Evolutionary conservation across 257 asterid species (phyloP).

Genomic region (Primulina tabacum): DNA sequence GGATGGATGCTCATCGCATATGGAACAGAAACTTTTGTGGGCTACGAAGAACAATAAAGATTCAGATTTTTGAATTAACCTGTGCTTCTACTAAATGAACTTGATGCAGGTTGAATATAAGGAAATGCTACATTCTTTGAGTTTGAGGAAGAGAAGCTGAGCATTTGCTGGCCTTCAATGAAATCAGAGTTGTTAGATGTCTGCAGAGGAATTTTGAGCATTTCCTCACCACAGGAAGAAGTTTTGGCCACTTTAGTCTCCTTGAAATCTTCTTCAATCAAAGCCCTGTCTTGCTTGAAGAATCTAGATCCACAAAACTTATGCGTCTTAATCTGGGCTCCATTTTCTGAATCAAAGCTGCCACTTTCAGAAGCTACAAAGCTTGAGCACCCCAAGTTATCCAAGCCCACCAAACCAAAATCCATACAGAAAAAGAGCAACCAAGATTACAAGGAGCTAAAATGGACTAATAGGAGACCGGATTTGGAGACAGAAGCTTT

Average conservation of each 20-base stretch:
- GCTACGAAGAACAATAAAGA: background rate
- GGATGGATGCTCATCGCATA: background rate
- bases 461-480: constrained; percentile 35
- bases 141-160: constrained; percentile 73
- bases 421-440: constrained; percentile 44
- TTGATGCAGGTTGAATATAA: constrained; percentile 42
- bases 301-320: constrained; percentile 62
- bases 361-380: constrained; percentile 27
- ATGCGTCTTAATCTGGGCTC: constrained; percentile 28
- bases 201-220: constrained; percentile 36
- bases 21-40: background rate
- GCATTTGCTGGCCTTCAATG: constrained; percentile 73
- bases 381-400: constrained; percentile 37
- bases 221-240: constrained; percentile 32
- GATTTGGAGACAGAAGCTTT: constrained; percentile 32
- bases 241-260: constrained; percentile 50
- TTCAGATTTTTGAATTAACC: constrained; percentile 24
- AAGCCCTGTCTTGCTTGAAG: constrained; percentile 50
- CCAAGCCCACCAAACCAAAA: constrained; percentile 64
- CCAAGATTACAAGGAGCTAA: constrained; percentile 27
- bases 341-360: constrained; percentile 22
- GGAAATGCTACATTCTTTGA: constrained; percentile 47
- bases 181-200: constrained; percentile 37
- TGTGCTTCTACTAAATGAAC: constrained; percentile 35
- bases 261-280: constrained; percentile 52